Base-by-base conservation (phyloP, 1,284 basidiomycete species). In the Xerocomus amazonicus region DNA sequence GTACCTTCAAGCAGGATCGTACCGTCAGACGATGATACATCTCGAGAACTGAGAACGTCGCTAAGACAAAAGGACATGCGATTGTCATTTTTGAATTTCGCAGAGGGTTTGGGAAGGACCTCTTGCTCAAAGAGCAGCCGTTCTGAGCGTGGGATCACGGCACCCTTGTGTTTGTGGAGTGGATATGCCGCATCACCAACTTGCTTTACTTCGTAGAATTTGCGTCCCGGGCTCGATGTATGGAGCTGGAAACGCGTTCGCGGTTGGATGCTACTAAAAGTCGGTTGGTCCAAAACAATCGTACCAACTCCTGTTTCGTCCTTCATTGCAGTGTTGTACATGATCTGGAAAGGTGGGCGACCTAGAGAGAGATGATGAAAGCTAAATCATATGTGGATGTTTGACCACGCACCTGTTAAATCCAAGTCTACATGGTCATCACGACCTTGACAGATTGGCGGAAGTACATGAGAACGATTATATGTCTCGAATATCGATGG, bases 141-240 rank as follows among this genome's bases (percentile, higher is more conserved):
- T 62, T 84, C 71, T 38, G 78, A 71, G 52, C 83, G 80, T 17
- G 84, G 80, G 57, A 88, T 84, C 50, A 81, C 68, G 14, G 70
- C 73, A 54, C 77, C 72, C 58, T 75, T 77, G 67, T 83, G 78
- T 58, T 83, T 81, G 13, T 76, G 74, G 32, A 87, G 74, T 8
- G 88, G 84, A 69, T 97, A 98, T n/a, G 88, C 81, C 0, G 84
- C 77, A 65, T 99, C 96, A 9, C 87, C 88, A 17, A 98, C 81
- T 59, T 90, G 87, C 55, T 87, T 84, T 56, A 99, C 85, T 63
- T 91, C 86, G 67, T 98, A 98, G 61, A 81, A 87, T 63, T 95
- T 89, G 49, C 83, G 79, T 3, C 94, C 94, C 2, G 91, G 77
- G 33, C 79, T 79, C 0, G 82, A 79, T 0, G 90, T 94, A 50